Evolutionary conservation across 495 filamentous ascomycete species (phyloP).

Genomic region (Podospora pseudoanserina): DNA sequence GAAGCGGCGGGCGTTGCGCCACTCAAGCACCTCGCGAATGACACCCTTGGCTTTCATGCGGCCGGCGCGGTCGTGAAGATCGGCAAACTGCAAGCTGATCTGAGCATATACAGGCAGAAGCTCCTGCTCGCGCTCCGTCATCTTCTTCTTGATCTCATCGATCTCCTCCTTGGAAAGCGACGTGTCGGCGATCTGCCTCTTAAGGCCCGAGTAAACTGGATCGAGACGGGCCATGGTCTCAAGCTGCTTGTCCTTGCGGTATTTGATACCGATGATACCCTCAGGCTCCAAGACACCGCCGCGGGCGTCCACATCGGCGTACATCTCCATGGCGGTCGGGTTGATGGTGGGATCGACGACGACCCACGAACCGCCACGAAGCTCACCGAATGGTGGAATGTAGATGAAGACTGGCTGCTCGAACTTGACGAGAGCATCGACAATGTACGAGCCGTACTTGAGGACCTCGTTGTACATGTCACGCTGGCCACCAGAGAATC

Average conservation of each 20-base stretch:
- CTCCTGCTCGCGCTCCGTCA: conserved; percentile 81
- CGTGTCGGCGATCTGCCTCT: conserved; percentile 67
- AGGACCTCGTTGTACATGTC: conserved; percentile 99
- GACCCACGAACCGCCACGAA: conserved; percentile 99
- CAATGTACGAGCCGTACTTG: conserved; percentile 98
- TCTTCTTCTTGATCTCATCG: conserved; percentile 74
- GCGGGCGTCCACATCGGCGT: conserved; percentile 91
- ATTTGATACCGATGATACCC: conserved; percentile 98
- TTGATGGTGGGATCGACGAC: conserved; percentile 99
- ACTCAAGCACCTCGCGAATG: conserved; percentile 78
- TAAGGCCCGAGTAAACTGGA: conserved; percentile 73
- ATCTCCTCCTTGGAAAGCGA: conserved; percentile 68
- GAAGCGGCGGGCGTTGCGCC: conserved; percentile 91
- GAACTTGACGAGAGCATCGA: conserved; percentile 95
- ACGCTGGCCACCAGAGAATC: conserved; percentile 97
- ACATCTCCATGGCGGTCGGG: conserved; percentile 97
- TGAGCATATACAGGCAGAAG: conserved; percentile 91
- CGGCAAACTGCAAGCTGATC: conserved; percentile 90
- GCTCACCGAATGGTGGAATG: conserved; percentile 93
- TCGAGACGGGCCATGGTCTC: conserved; percentile 97
- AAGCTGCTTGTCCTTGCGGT: conserved; percentile 92
- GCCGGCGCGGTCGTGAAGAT: conserved; percentile 94
- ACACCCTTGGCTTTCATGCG: conserved; percentile 97
- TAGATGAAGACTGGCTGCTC: conserved; percentile 99
- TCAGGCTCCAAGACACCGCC: conserved; percentile 97